Evolutionary conservation across 164 flowering plant genomes (phyloP).

Genomic region (Akebia trifoliata): DNA sequence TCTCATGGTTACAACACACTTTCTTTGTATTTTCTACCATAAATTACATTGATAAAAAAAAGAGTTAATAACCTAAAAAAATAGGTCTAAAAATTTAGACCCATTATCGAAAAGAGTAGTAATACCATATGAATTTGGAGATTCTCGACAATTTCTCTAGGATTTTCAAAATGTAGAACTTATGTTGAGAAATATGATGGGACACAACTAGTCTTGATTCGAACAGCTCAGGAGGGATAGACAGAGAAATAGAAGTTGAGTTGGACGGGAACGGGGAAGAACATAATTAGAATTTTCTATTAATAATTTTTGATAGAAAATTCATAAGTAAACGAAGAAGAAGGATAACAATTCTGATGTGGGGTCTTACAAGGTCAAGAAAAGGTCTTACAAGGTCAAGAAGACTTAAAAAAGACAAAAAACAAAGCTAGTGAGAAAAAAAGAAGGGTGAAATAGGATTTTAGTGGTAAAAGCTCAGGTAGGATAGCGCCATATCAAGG

Average conservation of each 20-base stretch:
- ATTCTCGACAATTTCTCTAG: too few relatives aligned
- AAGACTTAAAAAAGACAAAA: too few relatives aligned
- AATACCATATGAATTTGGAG: too few relatives aligned
- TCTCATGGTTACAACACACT: too few relatives aligned
- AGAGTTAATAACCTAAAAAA: too few relatives aligned
- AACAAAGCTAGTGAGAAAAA: background rate
- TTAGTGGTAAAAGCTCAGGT: constrained; percentile 77
- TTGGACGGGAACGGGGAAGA: constrained; percentile 29
- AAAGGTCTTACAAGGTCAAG: constrained; percentile 96
- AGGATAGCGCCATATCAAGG: constrained; percentile 56
- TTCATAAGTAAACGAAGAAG: background rate
- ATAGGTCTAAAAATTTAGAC: too few relatives aligned
- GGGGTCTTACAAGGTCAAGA: constrained; percentile 89
- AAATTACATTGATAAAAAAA: too few relatives aligned
- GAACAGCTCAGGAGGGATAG: constrained; percentile 87
- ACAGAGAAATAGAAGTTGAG: constrained; percentile 60
- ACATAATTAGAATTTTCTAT: constrained; percentile 1
- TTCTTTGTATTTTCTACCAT: too few relatives aligned
- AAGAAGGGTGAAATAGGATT: background rate
- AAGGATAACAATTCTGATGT: background rate
- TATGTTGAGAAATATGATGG: too few relatives aligned
- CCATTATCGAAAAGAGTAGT: too few relatives aligned
- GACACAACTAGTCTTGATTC: background rate
- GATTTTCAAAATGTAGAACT: background rate
- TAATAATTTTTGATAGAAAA: constrained; percentile 7